Evolutionary conservation across 116 monocot species (phyloP), one percentile per base, ranked within the genome.

Genomic region (Dioscorea cayenensis): DNA sequence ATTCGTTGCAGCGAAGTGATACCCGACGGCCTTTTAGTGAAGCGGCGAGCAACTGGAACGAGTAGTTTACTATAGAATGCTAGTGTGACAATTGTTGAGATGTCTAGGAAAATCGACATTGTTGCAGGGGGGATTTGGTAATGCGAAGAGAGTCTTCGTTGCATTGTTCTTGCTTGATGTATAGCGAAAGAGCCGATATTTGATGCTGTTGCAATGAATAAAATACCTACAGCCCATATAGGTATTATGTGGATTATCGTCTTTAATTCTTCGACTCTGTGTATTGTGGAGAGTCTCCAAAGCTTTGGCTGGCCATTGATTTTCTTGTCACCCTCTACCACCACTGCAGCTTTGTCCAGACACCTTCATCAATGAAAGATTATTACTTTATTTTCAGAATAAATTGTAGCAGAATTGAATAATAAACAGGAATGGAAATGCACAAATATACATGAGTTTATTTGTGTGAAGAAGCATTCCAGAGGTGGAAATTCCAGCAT

Each of bases 141-240:
- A 48, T 55, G 55, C 2, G 55, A 61, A 14, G 76, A 49, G 75
- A 95, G 36, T 76, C 68, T 89, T 36, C 95, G 89, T 81, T 95
- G 80, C 95, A 95, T 95, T 21, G 85, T 76, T 11, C 84, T 81
- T 0, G 95, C 95, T 66, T 95, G 95, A 67, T 85, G 79, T 61
- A 95, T 71, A 4, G 87, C 76, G 73, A 95, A 95, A 35, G 89
- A 83, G 79, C 80, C 7, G 75, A 89, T 89, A 76, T 89, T 87
- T 60, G 95, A 81, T 23, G 82, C 77, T 6, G 92, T 68, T 0
- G 89, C 87, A 64, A 81, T 72, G 51, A 79, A 63, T 2, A 92
- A 74, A 49, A 92, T 87, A 28, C 85, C 85, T 20, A 81, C 78
- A 5, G 79, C 78, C 89, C 89, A 89, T 32, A 89, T 89, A 0